These are phyloP conservation scores for Populus pruinosa DNA, from an alignment of 345 rosid genomes.

Conservation along the genomic window DNA sequence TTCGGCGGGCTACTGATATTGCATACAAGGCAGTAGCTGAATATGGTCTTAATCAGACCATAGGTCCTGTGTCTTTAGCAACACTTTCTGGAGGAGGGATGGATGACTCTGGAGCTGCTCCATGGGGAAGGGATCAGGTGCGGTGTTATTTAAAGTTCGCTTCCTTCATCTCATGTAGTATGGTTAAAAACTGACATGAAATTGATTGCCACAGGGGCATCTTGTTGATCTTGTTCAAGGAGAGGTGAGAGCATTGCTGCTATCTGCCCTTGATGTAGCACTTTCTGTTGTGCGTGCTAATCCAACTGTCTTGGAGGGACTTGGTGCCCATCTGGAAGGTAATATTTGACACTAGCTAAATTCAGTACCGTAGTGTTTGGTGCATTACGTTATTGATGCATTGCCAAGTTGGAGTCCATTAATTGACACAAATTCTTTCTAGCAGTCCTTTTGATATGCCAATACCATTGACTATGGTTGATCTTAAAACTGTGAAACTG, in stretches of 20 bases:
- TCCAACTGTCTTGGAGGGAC: slow-evolving; percentile 82
- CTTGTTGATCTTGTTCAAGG: slow-evolving; percentile 87
- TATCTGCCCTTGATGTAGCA: slow-evolving; percentile 73
- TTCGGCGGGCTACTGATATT: slow-evolving; percentile 87
- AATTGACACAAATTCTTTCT: background rate
- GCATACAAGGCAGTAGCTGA: slow-evolving; percentile 97
- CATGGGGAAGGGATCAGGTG: slow-evolving; percentile 96
- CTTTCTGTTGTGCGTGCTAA: slow-evolving; percentile 74
- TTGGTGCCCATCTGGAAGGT: slow-evolving; percentile 96
- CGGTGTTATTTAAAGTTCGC: background rate
- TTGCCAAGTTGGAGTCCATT: background rate
- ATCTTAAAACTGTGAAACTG: background rate
- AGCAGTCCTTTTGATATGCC: background rate
- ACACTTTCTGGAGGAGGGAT: slow-evolving; percentile 87
- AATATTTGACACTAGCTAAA: slow-evolving; percentile 5
- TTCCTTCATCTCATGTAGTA: background rate
- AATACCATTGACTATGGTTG: background rate
- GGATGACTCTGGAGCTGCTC: slow-evolving; percentile 60
- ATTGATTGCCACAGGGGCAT: slow-evolving; percentile 55
- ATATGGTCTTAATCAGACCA: slow-evolving; percentile 84
- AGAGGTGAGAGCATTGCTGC: slow-evolving; percentile 76
- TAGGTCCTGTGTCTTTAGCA: slow-evolving; percentile 84
- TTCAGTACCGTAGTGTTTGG: background rate
- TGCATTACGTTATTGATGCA: background rate
- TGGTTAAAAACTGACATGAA: slow-evolving; percentile 12